Base-by-base conservation (phyloP, 208 protist genomes). In the Blechomonas ayalai region DNA sequence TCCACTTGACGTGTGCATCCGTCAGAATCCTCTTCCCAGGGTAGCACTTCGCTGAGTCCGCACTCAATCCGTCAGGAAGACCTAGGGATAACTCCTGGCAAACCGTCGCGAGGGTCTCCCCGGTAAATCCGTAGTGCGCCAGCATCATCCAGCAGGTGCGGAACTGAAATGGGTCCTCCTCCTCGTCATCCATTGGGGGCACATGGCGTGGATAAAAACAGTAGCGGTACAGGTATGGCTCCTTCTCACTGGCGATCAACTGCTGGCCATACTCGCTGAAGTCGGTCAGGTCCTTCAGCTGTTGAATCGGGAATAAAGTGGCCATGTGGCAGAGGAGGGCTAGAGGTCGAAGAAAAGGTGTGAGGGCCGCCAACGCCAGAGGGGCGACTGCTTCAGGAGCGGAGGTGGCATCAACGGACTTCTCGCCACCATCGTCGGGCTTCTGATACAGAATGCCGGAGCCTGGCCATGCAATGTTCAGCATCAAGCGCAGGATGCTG, bases 121-220 rank as follows among this genome's bases (percentile, higher is more conserved):
- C 43, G 12, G 74, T 78, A 46, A 84, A 78, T 25, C 71, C 66
- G 61, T 92, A 92, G 67, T 83, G 73, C 18, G 72, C 69, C 12
- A 87, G 41, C 63, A 92, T 71, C 40, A 92, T 52, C 83, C 83
- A 92, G 25, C 55, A 84, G 5, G 78, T 70, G 46, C 78, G 83
- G 58, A 92, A 82, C 43, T 65, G 58, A 3, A 47, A 33, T 32
- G 68, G 56, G 3, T 51, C 40, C 42, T 70, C 52, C 10, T 57
- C 58, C 43, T 66, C 50, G 23, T 43, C 33, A 15, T 58, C 50
- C 52, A 56, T 55, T 33, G 35, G 34, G 35, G 16, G 15, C 0
- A 52, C 34, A 22, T 52, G 39, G 34, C 47, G 39, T 4, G 47
- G 31, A 8, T 33, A 35, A 31, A 52, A 52, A 28, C 33, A 42